These are phyloP conservation scores for Aspergillus sp. DNA, from an alignment of 2,329 filamentous ascomycete genomes.

Conservation along the genomic window DNA sequence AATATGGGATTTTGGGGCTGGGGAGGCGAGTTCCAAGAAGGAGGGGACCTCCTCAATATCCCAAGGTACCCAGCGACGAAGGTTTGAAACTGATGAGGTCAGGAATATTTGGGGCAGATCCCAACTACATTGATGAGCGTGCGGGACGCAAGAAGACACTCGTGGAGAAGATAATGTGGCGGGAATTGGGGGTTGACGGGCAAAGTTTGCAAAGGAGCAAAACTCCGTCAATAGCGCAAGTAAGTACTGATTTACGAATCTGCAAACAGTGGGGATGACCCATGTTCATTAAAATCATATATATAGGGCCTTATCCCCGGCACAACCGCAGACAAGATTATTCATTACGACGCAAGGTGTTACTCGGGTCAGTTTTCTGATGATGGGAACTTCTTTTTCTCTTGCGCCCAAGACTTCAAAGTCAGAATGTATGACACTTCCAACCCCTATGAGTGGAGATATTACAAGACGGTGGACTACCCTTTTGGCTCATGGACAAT, in stretches of 20 bases:
- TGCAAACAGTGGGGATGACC: not conserved
- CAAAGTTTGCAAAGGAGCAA: slow-evolving; percentile 58
- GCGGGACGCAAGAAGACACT: slow-evolving; percentile 61
- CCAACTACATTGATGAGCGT: slow-evolving; percentile 52
- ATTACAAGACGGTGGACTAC: slow-evolving; percentile 87
- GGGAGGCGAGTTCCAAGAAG: slow-evolving; percentile 47
- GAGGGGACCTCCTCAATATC: slow-evolving; percentile 57
- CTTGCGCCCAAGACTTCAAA: slow-evolving; percentile 86
- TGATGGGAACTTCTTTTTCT: slow-evolving; percentile 96
- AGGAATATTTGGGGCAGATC: slow-evolving; percentile 73
- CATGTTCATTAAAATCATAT: not conserved
- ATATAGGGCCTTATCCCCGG: slow-evolving; percentile 71
- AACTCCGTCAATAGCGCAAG: slow-evolving; percentile 70
- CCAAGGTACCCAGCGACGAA: slow-evolving; percentile 78
- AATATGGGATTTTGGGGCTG: slow-evolving; percentile 37
- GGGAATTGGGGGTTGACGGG: slow-evolving; percentile 72
- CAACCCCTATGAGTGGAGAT: slow-evolving; percentile 91
- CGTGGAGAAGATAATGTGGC: slow-evolving; percentile 70
- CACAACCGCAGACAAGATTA: slow-evolving; percentile 76
- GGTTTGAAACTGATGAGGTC: slow-evolving; percentile 78
- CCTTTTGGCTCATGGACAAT: slow-evolving; percentile 93
- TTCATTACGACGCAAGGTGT: slow-evolving; percentile 81
- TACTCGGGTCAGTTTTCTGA: slow-evolving; percentile 97
- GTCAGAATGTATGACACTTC: slow-evolving; percentile 98
- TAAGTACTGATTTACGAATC: slow-evolving; percentile 30